Conservation (phyloP, 1,284 basidiomycete genomes). For the Schizophyllum amplum region DNA sequence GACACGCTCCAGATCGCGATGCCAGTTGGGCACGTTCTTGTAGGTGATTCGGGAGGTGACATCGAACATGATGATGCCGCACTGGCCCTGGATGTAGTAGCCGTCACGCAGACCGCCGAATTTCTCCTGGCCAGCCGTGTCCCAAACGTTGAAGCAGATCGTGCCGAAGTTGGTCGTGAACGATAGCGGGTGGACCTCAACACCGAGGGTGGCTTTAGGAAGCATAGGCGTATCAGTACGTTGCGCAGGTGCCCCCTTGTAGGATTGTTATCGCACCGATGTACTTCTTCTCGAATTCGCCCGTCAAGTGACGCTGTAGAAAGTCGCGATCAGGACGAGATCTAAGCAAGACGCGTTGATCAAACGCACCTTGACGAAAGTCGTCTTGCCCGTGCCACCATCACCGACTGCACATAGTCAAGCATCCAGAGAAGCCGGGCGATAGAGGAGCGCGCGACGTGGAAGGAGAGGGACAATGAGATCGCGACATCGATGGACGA, state of each 20-base stretch:
- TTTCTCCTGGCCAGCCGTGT: slow-evolving; percentile 99
- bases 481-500: slow-evolving; percentile 24
- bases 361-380: slow-evolving; percentile 84
- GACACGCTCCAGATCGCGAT: slow-evolving; percentile 98
- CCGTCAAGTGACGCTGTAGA: slow-evolving; percentile 90
- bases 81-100: slow-evolving; percentile 99
- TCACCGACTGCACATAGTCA: slow-evolving; percentile 70
- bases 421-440: slow-evolving; percentile 14
- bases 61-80: slow-evolving; percentile 99
- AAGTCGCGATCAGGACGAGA: slow-evolving; percentile 48
- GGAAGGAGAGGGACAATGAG: slow-evolving; percentile 18
- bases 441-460: slow-evolving; percentile 14
- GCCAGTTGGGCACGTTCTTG: slow-evolving; percentile 99
- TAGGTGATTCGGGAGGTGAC: slow-evolving; percentile 99
- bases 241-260: slow-evolving; percentile 10
- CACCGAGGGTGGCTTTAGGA: slow-evolving; percentile 93
- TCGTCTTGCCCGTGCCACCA: slow-evolving; percentile 97
- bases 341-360: slow-evolving; percentile 24
- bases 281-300: slow-evolving; percentile 99
- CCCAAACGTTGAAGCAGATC: slow-evolving; percentile 99
- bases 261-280: slow-evolving; percentile 61
- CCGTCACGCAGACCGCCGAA: slow-evolving; percentile 98
- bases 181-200: slow-evolving; percentile 94
- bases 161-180: slow-evolving; percentile 99
- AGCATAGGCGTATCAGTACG: slow-evolving; percentile 12